These are phyloP conservation scores for Cryomyces antarcticus DNA, from an alignment of 495 filamentous ascomycete species.

Conservation along the genomic window DNA sequence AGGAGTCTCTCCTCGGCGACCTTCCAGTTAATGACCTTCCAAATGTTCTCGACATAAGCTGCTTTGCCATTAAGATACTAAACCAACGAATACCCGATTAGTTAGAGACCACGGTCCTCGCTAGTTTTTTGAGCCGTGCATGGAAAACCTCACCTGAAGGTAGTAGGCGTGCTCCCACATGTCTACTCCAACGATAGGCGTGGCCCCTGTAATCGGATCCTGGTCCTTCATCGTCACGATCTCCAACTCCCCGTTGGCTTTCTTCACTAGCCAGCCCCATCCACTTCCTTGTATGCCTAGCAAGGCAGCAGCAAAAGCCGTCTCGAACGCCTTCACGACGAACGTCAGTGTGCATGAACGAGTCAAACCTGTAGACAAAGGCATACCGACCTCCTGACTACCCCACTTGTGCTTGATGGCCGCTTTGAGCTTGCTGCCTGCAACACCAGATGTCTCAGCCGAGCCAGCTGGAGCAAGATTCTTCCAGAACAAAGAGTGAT, in stretches of 20 bases:
- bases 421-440: constrained; percentile 12
- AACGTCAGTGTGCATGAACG: too few species aligned
- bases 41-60: constrained; percentile 18
- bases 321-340: constrained; percentile 11
- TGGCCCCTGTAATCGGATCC: constrained; percentile 15
- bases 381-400: constrained; percentile 1
- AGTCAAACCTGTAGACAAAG: too few species aligned
- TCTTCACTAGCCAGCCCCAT: constrained; percentile 21
- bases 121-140: too few species aligned
- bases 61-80: constrained; percentile 19
- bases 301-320: constrained; percentile 15
- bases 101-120: too few species aligned
- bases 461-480: constrained; percentile 15
- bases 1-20: constrained; percentile 13
- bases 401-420: constrained; percentile 16
- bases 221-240: constrained; percentile 22
- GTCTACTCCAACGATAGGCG: constrained; percentile 20
- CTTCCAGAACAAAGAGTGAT: constrained; percentile 24
- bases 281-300: constrained; percentile 20
- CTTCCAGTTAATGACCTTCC: constrained; percentile 19
- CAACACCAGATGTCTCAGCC: constrained; percentile 6
- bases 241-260: constrained; percentile 7
- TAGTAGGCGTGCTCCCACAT: constrained; percentile 27
- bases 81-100: too few species aligned
- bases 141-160: constrained; percentile 5